Conservation (phyloP, 2,329 filamentous ascomycete genomes). For the Aspergillus ustus region DNA sequence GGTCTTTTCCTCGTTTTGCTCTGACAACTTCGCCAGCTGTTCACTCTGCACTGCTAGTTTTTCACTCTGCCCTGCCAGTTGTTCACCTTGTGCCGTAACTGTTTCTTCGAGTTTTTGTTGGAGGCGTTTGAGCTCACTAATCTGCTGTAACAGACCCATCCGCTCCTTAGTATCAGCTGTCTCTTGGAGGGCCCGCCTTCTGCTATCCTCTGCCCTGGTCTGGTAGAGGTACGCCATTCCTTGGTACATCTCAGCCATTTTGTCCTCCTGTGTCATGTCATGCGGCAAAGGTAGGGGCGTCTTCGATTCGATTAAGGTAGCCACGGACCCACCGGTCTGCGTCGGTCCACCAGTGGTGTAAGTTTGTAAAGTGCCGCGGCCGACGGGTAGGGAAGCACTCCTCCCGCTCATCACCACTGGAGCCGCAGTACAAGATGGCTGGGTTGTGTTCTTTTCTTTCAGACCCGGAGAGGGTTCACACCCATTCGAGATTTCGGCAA, state of each 20-base stretch:
- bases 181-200: background rate
- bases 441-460: too few species aligned
- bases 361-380: background rate
- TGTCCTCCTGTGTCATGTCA: background rate
- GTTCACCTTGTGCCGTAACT: background rate
- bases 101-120: background rate
- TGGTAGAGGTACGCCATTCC: background rate
- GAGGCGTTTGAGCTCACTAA: background rate
- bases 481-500: too few species aligned
- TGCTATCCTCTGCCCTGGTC: background rate
- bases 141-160: background rate
- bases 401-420: too few species aligned
- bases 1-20: background rate
- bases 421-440: too few species aligned
- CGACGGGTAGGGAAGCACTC: background rate
- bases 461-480: too few species aligned
- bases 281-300: background rate
- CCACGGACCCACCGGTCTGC: background rate
- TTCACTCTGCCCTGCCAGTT: background rate
- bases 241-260: background rate
- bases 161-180: background rate
- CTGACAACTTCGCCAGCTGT: background rate
- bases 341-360: too few species aligned
- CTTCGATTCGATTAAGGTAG: background rate
- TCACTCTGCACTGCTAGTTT: background rate